Percentiles rank a stretch among this genome's conserved stretches.
Evolutionary conservation across 2,329 filamentous ascomycete genomes (phyloP).

Genomic region (Ascochyta clinopodiicola): DNA sequence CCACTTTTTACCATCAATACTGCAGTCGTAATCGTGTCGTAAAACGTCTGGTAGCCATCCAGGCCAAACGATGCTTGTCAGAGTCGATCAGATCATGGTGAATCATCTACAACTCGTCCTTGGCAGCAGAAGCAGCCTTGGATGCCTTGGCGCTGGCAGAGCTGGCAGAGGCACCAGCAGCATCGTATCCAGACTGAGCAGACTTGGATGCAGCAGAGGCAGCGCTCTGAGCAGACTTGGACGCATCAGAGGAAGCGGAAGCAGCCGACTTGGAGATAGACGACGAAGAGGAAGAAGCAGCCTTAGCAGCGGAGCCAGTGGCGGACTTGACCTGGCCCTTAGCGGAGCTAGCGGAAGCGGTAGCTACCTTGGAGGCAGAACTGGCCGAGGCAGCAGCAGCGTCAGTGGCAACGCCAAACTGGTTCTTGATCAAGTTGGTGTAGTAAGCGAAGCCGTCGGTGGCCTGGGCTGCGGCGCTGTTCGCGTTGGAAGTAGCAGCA

Average conservation of each 20-base stretch:
- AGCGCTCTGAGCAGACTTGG: constrained; percentile 42
- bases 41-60: constrained; percentile 20
- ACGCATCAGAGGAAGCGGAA: constrained; percentile 41
- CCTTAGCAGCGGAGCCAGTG: constrained; percentile 30
- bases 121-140: constrained; percentile 27
- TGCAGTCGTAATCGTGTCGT: constrained; percentile 34
- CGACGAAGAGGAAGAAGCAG: constrained; percentile 44
- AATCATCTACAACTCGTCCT: constrained; percentile 54
- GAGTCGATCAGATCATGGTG: neutral
- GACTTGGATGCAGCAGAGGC: constrained; percentile 44
- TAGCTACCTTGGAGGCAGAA: constrained; percentile 33
- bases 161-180: constrained; percentile 40
- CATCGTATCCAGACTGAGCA: constrained; percentile 40
- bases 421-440: constrained; percentile 51
- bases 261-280: constrained; percentile 42
- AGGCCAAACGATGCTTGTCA: constrained; percentile 25
- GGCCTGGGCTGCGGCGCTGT: constrained; percentile 77
- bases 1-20: constrained; percentile 28
- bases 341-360: constrained; percentile 29
- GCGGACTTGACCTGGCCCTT: constrained; percentile 35
- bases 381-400: constrained; percentile 31
- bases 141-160: constrained; percentile 34
- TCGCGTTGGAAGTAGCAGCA: constrained; percentile 60
- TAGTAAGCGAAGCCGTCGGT: constrained; percentile 55
- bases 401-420: constrained; percentile 52